Base-by-base conservation (phyloP, 768 basidiomycete species). In the Leucosporidium creatinivorum region DNA sequence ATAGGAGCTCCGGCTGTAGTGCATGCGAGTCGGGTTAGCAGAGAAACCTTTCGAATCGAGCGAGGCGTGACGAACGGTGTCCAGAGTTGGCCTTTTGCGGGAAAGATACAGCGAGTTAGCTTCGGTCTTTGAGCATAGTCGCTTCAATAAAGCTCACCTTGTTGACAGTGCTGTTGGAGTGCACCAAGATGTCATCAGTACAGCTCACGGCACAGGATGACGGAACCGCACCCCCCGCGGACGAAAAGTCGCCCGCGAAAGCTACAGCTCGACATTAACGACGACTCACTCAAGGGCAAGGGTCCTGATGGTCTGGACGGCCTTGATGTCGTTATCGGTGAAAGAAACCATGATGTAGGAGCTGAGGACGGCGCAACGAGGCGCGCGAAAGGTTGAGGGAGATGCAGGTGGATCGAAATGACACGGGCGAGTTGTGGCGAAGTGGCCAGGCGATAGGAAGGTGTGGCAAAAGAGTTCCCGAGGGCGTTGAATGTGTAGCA, bases 11-110 rank as follows among this genome's bases (percentile, higher is more conserved):
- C 90, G 8, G 57, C 33, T 23, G 21, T 21, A 23, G 31, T 31
- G 12, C 39, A 44, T 10, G 15, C 8, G 23, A 63, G 48, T 23
- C 58, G 54, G 12, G 33, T 30, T 12, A 56, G 39, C 31, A 36
- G 23, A 19, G 31, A 39, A 25, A 30, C 26, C 17, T 12, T 21
- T 31, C 17, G 25, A 33, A 36, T 19, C 26, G 47, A 52, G 50
- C 12, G 51, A 30, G 28, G 26, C 25, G 26, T 26, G 55, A 30
- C 30, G 55, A n/a, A 31, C 60, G 92, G 79, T 93, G 92, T 66
- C 92, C 92, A 73, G 90, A 92, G 85, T 94, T 94, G 75, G 91
- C 88, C 80, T 91, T 33, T 33, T 58, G 3, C 5, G 3, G n/a
- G 18, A 25, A 21, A 39, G 61, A 69, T 68, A 23, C 33, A 56